Evolutionary conservation across 2,329 filamentous ascomycete genomes (phyloP), one percentile per base, ranked within the genome.

Genomic region (Leptographium lundbergii): DNA sequence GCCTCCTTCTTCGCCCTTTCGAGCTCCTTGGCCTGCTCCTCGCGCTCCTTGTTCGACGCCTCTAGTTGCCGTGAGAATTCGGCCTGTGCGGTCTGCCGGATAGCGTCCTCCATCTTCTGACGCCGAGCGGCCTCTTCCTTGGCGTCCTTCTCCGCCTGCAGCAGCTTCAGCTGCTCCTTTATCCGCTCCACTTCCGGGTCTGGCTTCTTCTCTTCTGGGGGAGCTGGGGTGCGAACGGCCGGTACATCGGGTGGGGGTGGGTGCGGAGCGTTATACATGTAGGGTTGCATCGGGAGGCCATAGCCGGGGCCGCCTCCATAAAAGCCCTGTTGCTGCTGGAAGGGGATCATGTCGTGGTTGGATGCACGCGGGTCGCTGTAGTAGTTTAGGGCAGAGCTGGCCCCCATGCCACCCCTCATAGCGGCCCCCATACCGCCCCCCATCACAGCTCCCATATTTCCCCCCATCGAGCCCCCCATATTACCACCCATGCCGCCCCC

Each of bases 111-210:
- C 70, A 75, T 71, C 63, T 71, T 71, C 59, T 67, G 63, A 59
- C 75, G 72, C 65, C 70, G 74, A 39, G 76, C 73, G 11, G 72
- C 74, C 13, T 75, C 75, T 57, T 76, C 77, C 61, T 72, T 73
- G 62, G 70, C 72, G 34, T 74, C 75, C 59, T 77, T 71, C 34
- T 74, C 74, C 4, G 69, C 72, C 62, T 81, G 75, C 51, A 81
- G 73, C 11, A 72, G 71, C 14, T 77, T 75, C 19, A 88, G 70
- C 64, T 86, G 78, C 62, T 81, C 77, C 62, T 85, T 78, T 59
- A 86, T 77, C n/a, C 75, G 74, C 62, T 86, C 74, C 65, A 82
- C 82, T 59, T 86, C 80, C 1, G 79, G 76, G 57, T 86, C 66
- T 17, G 71, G 71, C 60, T 74, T 73, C 65, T 73, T 71, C 36